Conservation (phyloP, 352 stramenopile species). For the Globisporangium okanoganense region DNA sequence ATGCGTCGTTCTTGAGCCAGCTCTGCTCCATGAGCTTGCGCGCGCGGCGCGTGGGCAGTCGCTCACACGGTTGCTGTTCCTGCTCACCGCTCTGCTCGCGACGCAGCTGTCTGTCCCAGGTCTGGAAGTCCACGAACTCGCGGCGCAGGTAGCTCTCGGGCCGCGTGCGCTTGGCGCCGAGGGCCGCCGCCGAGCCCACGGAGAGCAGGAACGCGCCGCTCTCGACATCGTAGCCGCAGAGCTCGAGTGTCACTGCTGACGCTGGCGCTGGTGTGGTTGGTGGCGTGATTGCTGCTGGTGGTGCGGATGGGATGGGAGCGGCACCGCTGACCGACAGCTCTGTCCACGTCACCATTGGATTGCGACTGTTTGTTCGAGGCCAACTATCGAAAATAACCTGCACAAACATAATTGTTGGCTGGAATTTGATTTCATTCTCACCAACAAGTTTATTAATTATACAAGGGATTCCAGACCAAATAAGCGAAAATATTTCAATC, state of each 20-base stretch:
- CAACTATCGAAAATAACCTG: too few relatives aligned
- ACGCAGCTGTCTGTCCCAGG: slow-evolving; percentile 34
- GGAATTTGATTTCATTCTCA: too few relatives aligned
- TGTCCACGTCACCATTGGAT: slow-evolving; percentile 4
- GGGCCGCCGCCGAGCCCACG: background rate
- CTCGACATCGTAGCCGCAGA: slow-evolving; percentile 33
- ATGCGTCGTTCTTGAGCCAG: slow-evolving; percentile 41
- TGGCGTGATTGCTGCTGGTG: too few relatives aligned
- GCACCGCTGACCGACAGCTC: background rate
- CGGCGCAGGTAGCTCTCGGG: slow-evolving; percentile 19
- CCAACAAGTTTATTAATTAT: too few relatives aligned
- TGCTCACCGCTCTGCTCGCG: slow-evolving; percentile 7
- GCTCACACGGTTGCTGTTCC: slow-evolving; percentile 15
- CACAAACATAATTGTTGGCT: too few relatives aligned
- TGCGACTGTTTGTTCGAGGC: background rate
- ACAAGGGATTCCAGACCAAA: too few relatives aligned
- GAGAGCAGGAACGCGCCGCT: slow-evolving; percentile 31
- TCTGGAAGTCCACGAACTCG: slow-evolving; percentile 39
- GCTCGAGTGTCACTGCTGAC: slow-evolving; percentile 16
- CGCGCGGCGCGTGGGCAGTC: slow-evolving; percentile 51
- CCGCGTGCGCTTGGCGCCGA: slow-evolving; percentile 8
- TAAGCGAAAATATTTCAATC: too few relatives aligned
- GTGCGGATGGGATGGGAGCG: background rate
- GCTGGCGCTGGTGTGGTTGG: too few relatives aligned
- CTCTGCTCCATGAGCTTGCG: slow-evolving; percentile 47